Conservation (phyloP, 2,329 filamentous ascomycete species). For the Hirsutella thompsonii region DNA sequence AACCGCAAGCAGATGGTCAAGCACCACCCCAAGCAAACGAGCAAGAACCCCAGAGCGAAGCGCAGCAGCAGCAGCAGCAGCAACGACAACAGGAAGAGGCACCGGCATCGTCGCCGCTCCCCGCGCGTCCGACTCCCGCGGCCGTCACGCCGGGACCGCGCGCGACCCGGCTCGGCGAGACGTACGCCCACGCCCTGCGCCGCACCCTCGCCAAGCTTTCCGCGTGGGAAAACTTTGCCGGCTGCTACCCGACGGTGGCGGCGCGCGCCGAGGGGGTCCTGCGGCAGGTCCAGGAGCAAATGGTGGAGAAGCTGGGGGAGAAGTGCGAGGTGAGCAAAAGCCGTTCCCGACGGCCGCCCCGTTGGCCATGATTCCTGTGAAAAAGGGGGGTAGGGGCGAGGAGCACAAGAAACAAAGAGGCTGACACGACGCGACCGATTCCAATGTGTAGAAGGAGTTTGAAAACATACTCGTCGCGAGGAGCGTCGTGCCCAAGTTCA, state of each 20-base stretch:
- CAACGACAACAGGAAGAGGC: background rate
- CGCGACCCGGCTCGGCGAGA: constrained; percentile 38
- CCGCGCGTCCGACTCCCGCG: constrained; percentile 21
- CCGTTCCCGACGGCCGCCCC: too few species aligned
- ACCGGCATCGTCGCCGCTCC: constrained; percentile 18
- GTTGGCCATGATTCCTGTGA: too few species aligned
- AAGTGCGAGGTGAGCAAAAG: constrained; percentile 36
- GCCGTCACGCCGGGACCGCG: constrained; percentile 40
- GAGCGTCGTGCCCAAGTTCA: constrained; percentile 42
- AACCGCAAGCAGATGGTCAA: too few species aligned
- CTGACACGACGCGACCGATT: background rate
- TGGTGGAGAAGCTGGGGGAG: constrained; percentile 40
- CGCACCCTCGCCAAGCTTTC: constrained; percentile 42
- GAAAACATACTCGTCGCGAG: constrained; percentile 36
- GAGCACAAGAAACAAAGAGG: background rate
- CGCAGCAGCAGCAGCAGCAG: background rate
- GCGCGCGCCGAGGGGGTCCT: constrained; percentile 35
- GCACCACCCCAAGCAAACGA: too few species aligned
- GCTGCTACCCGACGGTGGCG: constrained; percentile 50
- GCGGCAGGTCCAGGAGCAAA: constrained; percentile 41
- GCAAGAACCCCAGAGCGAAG: too few species aligned
- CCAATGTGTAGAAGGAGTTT: constrained; percentile 39
- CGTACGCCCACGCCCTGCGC: constrained; percentile 37
- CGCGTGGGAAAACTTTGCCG: constrained; percentile 42
- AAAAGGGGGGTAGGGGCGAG: too few species aligned